These are phyloP conservation scores for Sicyos baderoa DNA, from an alignment of 306 rosid genomes.

Conservation along the genomic window DNA sequence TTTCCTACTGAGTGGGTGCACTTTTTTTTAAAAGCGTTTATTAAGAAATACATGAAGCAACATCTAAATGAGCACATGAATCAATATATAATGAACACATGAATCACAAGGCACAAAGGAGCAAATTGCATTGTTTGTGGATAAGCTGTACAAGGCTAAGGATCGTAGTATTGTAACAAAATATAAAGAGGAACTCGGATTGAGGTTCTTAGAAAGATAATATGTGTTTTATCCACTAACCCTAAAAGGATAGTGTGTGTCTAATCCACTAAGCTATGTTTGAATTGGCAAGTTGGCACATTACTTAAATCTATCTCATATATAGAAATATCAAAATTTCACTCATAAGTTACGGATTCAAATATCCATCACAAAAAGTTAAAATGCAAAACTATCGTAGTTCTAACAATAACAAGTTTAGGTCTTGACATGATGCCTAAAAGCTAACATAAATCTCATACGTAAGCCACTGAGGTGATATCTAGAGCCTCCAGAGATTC, in stretches of 20 bases:
- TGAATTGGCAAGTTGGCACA: not conserved
- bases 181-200: not conserved
- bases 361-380: not conserved
- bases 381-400: conserved; percentile 1
- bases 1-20: not conserved
- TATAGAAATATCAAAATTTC: not conserved
- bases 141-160: not conserved
- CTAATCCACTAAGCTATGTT: not conserved
- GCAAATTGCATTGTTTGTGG: not conserved
- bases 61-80: too few relatives aligned
- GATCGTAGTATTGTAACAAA: not conserved
- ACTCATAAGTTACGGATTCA: not conserved
- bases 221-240: not conserved
- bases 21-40: not conserved
- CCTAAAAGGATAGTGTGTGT: not conserved
- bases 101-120: not conserved
- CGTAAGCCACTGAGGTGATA: not conserved
- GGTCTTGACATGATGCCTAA: conserved; percentile 7
- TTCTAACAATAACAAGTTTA: not conserved
- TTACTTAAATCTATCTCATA: not conserved
- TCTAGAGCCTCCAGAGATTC: not conserved
- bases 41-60: not conserved
- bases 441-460: not conserved
- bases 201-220: not conserved
- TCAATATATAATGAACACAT: not conserved